phyloP scores from a whole-genome alignment of 2,329 filamentous ascomycete genomes.

The Xylariomycetidae sp. region DNA sequence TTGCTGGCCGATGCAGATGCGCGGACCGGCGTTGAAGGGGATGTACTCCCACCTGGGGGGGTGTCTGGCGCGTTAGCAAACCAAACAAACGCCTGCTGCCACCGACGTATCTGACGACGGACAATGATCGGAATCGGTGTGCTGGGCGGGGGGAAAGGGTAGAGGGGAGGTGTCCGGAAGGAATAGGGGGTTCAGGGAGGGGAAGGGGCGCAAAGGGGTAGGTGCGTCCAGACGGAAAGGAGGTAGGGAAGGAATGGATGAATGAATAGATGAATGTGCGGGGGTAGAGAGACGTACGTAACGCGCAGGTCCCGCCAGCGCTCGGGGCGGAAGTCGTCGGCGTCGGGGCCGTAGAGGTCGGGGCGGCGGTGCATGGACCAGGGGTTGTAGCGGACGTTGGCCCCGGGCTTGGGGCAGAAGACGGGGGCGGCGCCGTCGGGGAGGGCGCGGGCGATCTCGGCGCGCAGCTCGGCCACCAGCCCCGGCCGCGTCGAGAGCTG shows the following conservation, averaged over 20 bases:
- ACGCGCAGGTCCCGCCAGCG: slow-evolving; percentile 25
- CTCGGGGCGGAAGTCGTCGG: slow-evolving; percentile 30
- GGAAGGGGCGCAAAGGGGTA: not conserved
- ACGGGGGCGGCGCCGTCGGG: slow-evolving; percentile 26
- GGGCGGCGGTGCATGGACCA: slow-evolving; percentile 29
- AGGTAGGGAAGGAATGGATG: not conserved
- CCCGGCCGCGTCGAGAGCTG: slow-evolving; percentile 38
- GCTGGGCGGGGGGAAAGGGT: too few species aligned
- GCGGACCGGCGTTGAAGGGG: slow-evolving; percentile 33
- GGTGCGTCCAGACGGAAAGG: too few species aligned
- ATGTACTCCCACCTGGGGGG: slow-evolving; percentile 27
- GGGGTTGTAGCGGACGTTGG: slow-evolving; percentile 19
- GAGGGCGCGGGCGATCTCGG: slow-evolving; percentile 35
- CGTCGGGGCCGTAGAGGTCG: slow-evolving; percentile 31
- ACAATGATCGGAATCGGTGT: too few species aligned
- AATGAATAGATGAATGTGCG: not conserved
- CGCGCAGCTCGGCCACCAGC: slow-evolving; percentile 36
- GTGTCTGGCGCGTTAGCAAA: not conserved
- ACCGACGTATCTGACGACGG: too few species aligned
- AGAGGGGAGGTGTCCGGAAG: too few species aligned
- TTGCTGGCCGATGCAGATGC: slow-evolving; percentile 34
- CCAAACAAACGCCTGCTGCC: not conserved
- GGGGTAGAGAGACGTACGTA: slow-evolving; percentile 12
- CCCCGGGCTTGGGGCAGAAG: slow-evolving; percentile 25
- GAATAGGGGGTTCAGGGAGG: not conserved